These are phyloP conservation scores for Teunomyces pallodes DNA, from an alignment of 805 yeast genomes.

Conservation along the genomic window DNA sequence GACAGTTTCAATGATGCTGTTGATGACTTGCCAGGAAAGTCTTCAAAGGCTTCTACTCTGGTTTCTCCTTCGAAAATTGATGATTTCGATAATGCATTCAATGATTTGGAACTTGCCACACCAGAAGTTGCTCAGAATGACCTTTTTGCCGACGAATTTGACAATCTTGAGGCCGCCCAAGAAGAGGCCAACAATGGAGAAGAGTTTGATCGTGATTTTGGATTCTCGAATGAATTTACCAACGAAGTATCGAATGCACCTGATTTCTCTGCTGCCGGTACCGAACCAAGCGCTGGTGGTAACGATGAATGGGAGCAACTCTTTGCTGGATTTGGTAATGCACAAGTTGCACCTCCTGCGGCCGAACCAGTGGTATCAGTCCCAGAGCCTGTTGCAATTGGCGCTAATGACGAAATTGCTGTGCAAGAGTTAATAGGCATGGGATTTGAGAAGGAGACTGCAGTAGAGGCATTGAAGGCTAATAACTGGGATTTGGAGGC, in stretches of 20 bases:
- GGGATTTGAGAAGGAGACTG: conserved; percentile 77
- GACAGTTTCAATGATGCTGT: conserved; percentile 38
- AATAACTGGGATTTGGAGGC: conserved; percentile 75
- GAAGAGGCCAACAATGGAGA: conserved; percentile 26
- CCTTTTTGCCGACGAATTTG: conserved; percentile 38
- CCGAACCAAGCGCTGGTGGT: conserved; percentile 12
- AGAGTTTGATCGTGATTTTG: conserved; percentile 23
- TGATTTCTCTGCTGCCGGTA: conserved; percentile 12
- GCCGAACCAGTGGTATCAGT: conserved; percentile 8
- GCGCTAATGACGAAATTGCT: conserved; percentile 52
- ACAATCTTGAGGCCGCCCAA: conserved; percentile 34
- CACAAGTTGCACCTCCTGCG: conserved; percentile 13
- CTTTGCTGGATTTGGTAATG: conserved; percentile 82
- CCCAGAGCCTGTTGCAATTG: conserved; percentile 14
- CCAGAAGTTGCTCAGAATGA: conserved; percentile 17
- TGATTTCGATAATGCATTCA: conserved; percentile 37
- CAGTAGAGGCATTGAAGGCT: conserved; percentile 63
- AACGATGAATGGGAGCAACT: conserved; percentile 92
- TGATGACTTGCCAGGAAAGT: conserved; percentile 19
- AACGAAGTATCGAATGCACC: conserved; percentile 11
- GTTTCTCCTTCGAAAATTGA: conserved; percentile 13
- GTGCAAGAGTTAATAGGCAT: conserved; percentile 71
- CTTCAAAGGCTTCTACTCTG: background rate
- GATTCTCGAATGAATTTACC: conserved; percentile 32
- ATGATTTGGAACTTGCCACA: conserved; percentile 36